Evolutionary conservation across 352 stramenopile species (phyloP), one percentile per base, ranked within the genome.

Genomic region (Phytophthora hibernalis): DNA sequence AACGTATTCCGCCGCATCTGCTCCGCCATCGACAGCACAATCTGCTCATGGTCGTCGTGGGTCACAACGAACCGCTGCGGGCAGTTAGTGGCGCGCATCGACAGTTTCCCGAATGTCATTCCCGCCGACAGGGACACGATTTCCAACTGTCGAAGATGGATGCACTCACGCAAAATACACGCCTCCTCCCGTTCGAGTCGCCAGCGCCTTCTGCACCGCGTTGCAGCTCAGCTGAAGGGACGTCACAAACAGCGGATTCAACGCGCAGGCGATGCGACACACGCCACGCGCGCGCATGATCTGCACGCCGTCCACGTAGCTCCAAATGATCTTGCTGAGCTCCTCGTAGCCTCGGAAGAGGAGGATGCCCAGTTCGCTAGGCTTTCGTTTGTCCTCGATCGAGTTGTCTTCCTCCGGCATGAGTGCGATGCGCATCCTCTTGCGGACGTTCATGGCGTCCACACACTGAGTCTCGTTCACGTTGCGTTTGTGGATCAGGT

Each of bases 1-100:
- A 93, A 93, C 43, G 77, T 74, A 30, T 82, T 81, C 55, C 60
- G 61, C 7, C 76, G 82, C 37, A 95, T 86, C 56, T 92, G 83
- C 65, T 87, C 65, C 20, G 82, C 73, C n/a, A 95, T 68, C 26
- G 80, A 76, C 50, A 90, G 35, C 40, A 95, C 85, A 65, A 95
- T 95, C 74, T 93, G 75, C 65, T 95, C 87, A 66, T 95, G 87
- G 65, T 95, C 87, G 58, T 93, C 85, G 71, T 95, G 87, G 10
- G 87, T 95, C 47, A 95, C 87, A 1, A 93, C 87, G 31, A 95
- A 95, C 37, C 87, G 85, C 71, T 95, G 87, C 52, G 87, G 85
- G 31, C 87, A 95, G 64, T 95, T 87, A 18, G 79, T 88, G 9
- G 87, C 87, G 54, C 83, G 85, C 87, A 95, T 95, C 57, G 87